A percentile compares a stretch with the other conserved stretches of the same genome.
Conservation (phyloP, 495 filamentous ascomycete species). For the Talaromyces wortmannii region DNA sequence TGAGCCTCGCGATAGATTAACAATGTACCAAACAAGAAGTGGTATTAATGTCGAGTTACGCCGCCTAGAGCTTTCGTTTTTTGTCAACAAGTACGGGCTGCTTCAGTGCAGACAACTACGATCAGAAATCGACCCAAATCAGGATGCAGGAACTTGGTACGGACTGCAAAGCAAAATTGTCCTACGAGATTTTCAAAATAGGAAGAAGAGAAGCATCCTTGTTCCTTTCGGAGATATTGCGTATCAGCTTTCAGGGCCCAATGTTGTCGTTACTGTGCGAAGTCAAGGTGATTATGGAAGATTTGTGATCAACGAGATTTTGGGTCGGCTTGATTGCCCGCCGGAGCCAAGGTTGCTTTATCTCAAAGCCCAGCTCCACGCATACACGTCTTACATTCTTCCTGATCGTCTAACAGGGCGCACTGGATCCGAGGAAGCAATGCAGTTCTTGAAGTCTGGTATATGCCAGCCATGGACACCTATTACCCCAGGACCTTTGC, state of each 20-base stretch:
- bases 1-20: slow-evolving; percentile 20
- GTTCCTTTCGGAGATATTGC: slow-evolving; percentile 34
- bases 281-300: slow-evolving; percentile 25
- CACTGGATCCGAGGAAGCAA: slow-evolving; percentile 57
- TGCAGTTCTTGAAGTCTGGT: slow-evolving; percentile 38
- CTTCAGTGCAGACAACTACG: slow-evolving; percentile 21
- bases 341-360: slow-evolving; percentile 43
- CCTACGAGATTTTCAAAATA: slow-evolving; percentile 24
- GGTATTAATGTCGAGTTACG: slow-evolving; percentile 36
- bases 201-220: slow-evolving; percentile 39
- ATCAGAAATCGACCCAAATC: slow-evolving; percentile 44
- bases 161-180: slow-evolving; percentile 52
- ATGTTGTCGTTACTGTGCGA: slow-evolving; percentile 33
- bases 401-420: slow-evolving; percentile 48
- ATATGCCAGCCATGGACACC: slow-evolving; percentile 41
- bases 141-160: slow-evolving; percentile 43
- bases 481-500: slow-evolving; percentile 24
- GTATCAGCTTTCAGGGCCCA: slow-evolving; percentile 11
- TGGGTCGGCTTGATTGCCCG: slow-evolving; percentile 41
- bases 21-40: slow-evolving; percentile 16
- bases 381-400: slow-evolving; percentile 47
- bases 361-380: slow-evolving; percentile 48
- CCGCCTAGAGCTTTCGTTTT: slow-evolving; percentile 43
- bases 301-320: slow-evolving; percentile 38
- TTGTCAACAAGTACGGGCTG: slow-evolving; percentile 16